Evolutionary conservation across 1,284 basidiomycete species (phyloP).

Genomic region (Anthracocystis panici-leucophaei): DNA sequence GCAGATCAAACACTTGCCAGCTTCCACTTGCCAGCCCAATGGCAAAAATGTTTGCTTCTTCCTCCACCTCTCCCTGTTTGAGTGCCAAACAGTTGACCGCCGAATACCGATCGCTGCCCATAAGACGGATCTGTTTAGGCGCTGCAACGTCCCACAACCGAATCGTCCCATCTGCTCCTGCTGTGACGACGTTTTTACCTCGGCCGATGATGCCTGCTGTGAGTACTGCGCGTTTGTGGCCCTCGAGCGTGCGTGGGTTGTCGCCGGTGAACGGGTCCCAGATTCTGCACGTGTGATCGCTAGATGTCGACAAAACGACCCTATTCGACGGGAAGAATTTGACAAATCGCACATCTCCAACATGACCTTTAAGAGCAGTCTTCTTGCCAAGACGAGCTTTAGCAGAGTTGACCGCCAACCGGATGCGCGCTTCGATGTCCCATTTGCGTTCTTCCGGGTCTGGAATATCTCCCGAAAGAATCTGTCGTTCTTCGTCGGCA

Average conservation of each 20-base stretch:
- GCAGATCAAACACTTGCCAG: constrained; percentile 76
- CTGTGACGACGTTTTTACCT: constrained; percentile 76
- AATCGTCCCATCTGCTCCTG: constrained; percentile 77
- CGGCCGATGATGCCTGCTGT: constrained; percentile 76
- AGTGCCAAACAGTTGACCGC: constrained; percentile 73
- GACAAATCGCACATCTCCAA: constrained; percentile 57
- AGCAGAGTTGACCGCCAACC: constrained; percentile 25
- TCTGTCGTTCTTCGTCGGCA: constrained; percentile 22
- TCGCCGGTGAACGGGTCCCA: constrained; percentile 73
- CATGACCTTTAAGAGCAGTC: constrained; percentile 53
- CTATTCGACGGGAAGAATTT: constrained; percentile 64
- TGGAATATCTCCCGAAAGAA: constrained; percentile 17
- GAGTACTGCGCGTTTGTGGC: constrained; percentile 76
- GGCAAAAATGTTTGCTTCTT: constrained; percentile 52
- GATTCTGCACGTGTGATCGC: constrained; percentile 77
- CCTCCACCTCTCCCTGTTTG: constrained; percentile 14
- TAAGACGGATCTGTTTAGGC: constrained; percentile 71
- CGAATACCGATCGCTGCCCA: constrained; percentile 69
- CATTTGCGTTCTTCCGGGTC: constrained; percentile 32
- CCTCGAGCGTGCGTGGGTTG: constrained; percentile 76
- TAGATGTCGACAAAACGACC: constrained; percentile 75
- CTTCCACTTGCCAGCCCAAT: constrained; percentile 75
- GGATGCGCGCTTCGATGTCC: constrained; percentile 42
- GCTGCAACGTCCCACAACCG: constrained; percentile 80
- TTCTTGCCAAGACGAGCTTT: constrained; percentile 25